These are phyloP conservation scores for Forsythia viridissima DNA, from an alignment of 257 asterid species.

Conservation along the genomic window DNA sequence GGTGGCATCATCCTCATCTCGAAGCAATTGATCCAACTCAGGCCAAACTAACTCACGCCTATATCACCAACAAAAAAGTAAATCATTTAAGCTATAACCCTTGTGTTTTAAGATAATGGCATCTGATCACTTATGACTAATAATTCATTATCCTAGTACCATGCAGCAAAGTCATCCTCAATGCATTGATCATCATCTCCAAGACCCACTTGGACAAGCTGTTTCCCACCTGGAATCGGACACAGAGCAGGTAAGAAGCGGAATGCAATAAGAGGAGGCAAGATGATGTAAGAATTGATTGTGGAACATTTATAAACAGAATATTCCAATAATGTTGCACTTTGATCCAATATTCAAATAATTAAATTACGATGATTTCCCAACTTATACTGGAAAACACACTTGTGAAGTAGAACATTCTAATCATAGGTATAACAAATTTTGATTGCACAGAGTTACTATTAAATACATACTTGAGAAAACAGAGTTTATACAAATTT, in stretches of 20 bases:
- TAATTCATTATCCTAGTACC: constrained; percentile 44
- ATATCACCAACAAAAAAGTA: constrained; percentile 19
- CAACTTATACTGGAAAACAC: neutral
- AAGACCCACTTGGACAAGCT: constrained; percentile 83
- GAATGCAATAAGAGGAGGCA: neutral
- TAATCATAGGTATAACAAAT: neutral
- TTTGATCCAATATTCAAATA: neutral
- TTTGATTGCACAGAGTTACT: neutral
- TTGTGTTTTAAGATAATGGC: neutral
- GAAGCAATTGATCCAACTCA: constrained; percentile 79
- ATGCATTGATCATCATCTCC: constrained; percentile 99
- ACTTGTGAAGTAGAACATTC: neutral
- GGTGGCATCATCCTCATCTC: constrained; percentile 61
- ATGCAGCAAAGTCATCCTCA: constrained; percentile 94
- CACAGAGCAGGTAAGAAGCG: constrained; percentile 21
- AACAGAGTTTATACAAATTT: neutral
- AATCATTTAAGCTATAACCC: neutral
- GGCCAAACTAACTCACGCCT: constrained; percentile 98
- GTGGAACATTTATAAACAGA: neutral
- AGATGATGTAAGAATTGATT: constrained; percentile 13
- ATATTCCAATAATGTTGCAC: neutral
- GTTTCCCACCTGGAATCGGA: constrained; percentile 68
- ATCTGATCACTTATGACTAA: neutral
- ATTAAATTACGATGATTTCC: neutral
- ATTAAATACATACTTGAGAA: constrained; percentile 6